These are phyloP conservation scores for Ogataea philodendri DNA, from an alignment of 805 yeast species.

Conservation along the genomic window DNA sequence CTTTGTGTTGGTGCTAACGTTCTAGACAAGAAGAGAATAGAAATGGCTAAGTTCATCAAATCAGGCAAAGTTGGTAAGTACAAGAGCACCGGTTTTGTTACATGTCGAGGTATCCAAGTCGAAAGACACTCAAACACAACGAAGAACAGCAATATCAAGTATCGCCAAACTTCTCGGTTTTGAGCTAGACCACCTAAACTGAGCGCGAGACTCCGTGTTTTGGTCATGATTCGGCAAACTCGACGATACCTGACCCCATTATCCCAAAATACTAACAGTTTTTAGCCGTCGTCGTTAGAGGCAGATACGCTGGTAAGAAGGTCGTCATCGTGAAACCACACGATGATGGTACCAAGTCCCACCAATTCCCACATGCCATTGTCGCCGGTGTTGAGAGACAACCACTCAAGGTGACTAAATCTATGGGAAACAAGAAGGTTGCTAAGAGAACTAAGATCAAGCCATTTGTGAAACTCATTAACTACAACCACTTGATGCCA, in stretches of 20 bases:
- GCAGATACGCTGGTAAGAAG: constrained; percentile 99
- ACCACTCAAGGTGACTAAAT: constrained; percentile 95
- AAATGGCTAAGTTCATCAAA: constrained; percentile 98
- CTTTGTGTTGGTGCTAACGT: constrained; percentile 9
- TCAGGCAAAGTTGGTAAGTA: constrained; percentile 99
- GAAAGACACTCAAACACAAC: no score
- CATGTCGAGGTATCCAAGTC: neutral
- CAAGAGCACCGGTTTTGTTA: no score
- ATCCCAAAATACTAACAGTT: constrained; percentile 35
- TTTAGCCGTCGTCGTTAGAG: constrained; percentile 96
- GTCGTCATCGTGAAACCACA: constrained; percentile 98
- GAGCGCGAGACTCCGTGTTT: no score
- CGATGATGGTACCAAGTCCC: constrained; percentile 98
- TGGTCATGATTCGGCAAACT: no score
- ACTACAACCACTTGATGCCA: constrained; percentile 99
- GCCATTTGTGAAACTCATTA: constrained; percentile 98
- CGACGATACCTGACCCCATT: no score
- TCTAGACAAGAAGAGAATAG: constrained; percentile 22
- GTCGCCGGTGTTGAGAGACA: constrained; percentile 99
- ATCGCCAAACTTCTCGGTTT: no score
- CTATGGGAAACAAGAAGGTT: constrained; percentile 92
- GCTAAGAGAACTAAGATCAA: constrained; percentile 97
- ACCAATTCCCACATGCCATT: constrained; percentile 98
- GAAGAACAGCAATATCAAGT: no score
- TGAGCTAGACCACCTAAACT: no score